Percentiles rank a stretch among this genome's conserved stretches.
These are phyloP conservation scores for Debaryomyces udenii DNA, from an alignment of 1,139 yeast species.

Conservation along the genomic window DNA sequence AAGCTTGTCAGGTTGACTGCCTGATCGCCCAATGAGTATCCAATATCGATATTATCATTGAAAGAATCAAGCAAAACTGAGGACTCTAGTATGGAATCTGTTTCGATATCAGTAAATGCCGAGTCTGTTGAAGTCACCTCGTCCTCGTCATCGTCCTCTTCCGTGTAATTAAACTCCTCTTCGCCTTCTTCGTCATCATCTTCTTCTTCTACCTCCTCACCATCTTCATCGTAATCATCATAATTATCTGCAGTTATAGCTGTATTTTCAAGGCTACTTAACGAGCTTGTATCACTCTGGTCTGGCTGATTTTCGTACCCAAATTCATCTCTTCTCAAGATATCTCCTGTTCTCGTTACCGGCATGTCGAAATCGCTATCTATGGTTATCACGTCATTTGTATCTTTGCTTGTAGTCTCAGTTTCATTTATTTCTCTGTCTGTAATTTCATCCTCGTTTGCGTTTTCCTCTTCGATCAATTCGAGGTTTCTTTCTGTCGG, in stretches of 20 bases:
- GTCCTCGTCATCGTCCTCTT: constrained; percentile 18
- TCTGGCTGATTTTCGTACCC: not conserved
- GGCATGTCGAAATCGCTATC: constrained; percentile 41
- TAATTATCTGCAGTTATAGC: constrained; percentile 3
- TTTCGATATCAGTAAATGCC: constrained; percentile 50
- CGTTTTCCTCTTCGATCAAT: constrained; percentile 24
- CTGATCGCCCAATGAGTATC: constrained; percentile 21
- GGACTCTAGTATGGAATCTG: constrained; percentile 40
- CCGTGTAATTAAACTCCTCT: constrained; percentile 15
- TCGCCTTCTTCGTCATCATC: constrained; percentile 25
- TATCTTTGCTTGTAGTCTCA: constrained; percentile 7
- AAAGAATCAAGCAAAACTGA: constrained; percentile 35
- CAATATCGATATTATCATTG: constrained; percentile 17
- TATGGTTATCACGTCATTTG: constrained; percentile 28
- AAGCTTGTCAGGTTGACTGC: constrained; percentile 14
- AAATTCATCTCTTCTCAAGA: not conserved
- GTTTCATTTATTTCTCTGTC: constrained; percentile 1
- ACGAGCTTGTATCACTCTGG: not conserved
- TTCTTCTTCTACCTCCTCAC: constrained; percentile 20
- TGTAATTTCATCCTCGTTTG: constrained; percentile 8
- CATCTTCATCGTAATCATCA: constrained; percentile 14
- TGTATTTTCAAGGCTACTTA: not conserved
- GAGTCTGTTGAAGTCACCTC: constrained; percentile 42
- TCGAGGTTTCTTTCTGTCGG: constrained; percentile 16
- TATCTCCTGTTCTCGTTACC: constrained; percentile 15